Base-by-base conservation (phyloP, 2,329 filamentous ascomycete species). In the Cordyceps pruinosa region DNA sequence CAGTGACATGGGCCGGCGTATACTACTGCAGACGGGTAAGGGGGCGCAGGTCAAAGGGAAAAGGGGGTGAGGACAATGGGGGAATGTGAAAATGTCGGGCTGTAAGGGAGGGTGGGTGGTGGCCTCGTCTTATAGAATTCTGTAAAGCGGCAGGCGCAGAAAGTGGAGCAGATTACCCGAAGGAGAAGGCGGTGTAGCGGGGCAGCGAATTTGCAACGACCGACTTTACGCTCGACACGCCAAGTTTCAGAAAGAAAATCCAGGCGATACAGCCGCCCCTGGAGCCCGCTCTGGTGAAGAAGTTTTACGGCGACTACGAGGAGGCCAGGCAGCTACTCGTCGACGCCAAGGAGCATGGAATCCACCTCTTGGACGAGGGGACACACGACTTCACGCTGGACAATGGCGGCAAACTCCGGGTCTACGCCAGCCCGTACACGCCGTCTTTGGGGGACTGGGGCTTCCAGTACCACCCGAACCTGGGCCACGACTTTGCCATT, bases 351-450 rank as follows among this genome's bases (percentile, higher is more conserved):
- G 51, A 56, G n/a, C 68, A 70, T 4, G 74, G 76, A 7, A 54
- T 61, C 3, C 66, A 73, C 4, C 66, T 78, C 5, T 60, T 79
- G 0, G 68, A 74, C 9, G 73, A 80, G 61, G 76, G 77, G 4
- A 68, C 61, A 0, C 68, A 78, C 57, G 55, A 53, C 0, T 73
- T 80, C 50, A 48, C 2, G 0, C 66, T 80, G 0, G 12, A 60
- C 0, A 80, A 77, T 54, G 73, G 75, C 7, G 73, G 75, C 0
- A 56, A 39, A 0, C 58, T 79, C 3, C 74, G 59, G 1, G 59
- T 79, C 4, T 80, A 77, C 46, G 72, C 75, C 8, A 79, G 75
- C 47, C 74, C 75, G 5, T 75, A 69, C 53, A 79, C 75, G 0
- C 76, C 76, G 3, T 68, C 68, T 0, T 57, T 69, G 3, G 65